Conservation (phyloP, 768 basidiomycete species). For the Suillus spraguei region DNA sequence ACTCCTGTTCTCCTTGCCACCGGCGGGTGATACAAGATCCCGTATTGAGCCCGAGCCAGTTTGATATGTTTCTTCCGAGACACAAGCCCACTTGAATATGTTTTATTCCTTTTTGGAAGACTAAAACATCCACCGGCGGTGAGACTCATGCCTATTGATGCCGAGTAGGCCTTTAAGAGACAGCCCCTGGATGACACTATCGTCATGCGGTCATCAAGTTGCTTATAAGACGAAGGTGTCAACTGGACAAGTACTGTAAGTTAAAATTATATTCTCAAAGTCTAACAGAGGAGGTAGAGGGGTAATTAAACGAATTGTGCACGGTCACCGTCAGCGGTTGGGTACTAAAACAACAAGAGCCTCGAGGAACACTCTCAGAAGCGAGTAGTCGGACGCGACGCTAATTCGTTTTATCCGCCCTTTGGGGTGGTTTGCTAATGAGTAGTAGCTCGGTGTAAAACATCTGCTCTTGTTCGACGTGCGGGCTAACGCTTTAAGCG, state of each 20-base stretch:
- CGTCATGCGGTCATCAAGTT: not conserved
- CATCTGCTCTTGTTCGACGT: not conserved
- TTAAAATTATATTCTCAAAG: not conserved
- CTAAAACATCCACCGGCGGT: not conserved
- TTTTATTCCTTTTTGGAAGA: not conserved
- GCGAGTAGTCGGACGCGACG: not conserved
- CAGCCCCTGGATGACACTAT: not conserved
- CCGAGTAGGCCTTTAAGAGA: not conserved
- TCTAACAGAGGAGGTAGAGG: not conserved
- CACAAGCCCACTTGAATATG: too few relatives aligned
- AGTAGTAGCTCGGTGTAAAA: not conserved
- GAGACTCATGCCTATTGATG: not conserved
- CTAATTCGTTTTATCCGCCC: not conserved
- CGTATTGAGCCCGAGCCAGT: conserved; percentile 3
- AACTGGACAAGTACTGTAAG: not conserved
- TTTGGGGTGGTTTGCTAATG: not conserved
- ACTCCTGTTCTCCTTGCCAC: not conserved
- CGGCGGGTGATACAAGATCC: not conserved
- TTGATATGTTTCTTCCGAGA: too few relatives aligned
- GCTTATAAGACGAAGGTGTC: too few relatives aligned
- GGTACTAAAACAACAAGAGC: not conserved
- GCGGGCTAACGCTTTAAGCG: not conserved
- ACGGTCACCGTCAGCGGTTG: not conserved
- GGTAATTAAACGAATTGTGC: not conserved
- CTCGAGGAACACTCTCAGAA: not conserved